A percentile compares a stretch with the other conserved stretches of the same genome.
These are phyloP conservation scores for Acarospora socialis DNA, from an alignment of 2,329 filamentous ascomycete species.

Conservation along the genomic window DNA sequence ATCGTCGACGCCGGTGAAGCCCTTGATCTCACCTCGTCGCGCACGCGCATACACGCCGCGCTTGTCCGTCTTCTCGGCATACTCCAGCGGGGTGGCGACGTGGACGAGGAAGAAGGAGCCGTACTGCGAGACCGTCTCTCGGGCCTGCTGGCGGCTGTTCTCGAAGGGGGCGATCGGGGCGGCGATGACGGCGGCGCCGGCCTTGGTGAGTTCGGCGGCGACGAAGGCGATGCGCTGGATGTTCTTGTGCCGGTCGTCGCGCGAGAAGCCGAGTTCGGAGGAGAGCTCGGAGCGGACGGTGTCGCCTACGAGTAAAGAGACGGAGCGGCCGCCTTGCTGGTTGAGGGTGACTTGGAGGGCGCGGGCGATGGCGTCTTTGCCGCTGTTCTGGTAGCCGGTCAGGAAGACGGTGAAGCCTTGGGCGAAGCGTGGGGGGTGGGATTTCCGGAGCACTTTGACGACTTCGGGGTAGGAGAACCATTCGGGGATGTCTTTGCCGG, in stretches of 20 bases:
- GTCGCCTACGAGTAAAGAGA: constrained; percentile 88
- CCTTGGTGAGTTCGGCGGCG: constrained; percentile 80
- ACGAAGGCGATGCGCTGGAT: constrained; percentile 94
- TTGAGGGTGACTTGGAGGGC: constrained; percentile 94
- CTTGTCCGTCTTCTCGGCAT: constrained; percentile 91
- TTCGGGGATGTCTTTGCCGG: constrained; percentile 87
- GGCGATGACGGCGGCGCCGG: constrained; percentile 88
- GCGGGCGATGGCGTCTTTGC: constrained; percentile 92
- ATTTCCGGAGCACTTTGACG: constrained; percentile 88
- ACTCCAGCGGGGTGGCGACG: constrained; percentile 81
- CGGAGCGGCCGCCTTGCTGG: constrained; percentile 90
- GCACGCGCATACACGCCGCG: constrained; percentile 77
- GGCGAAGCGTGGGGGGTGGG: constrained; percentile 75
- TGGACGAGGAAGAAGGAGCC: constrained; percentile 92
- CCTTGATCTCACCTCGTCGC: constrained; percentile 81
- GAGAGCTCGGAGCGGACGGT: constrained; percentile 88
- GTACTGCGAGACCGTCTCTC: constrained; percentile 72
- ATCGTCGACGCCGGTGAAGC: constrained; percentile 96
- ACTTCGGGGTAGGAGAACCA: constrained; percentile 99
- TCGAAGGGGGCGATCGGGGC: constrained; percentile 93
- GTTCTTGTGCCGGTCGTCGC: constrained; percentile 85
- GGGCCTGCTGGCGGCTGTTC: constrained; percentile 57
- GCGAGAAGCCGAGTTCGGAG: constrained; percentile 87
- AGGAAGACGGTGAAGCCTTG: constrained; percentile 99
- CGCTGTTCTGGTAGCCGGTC: constrained; percentile 89